A percentile compares a stretch with the other conserved stretches of the same genome.
Evolutionary conservation across 225 moss, liverwort and hornwort species (phyloP).

Genomic region (Takakia lepidozioides): DNA sequence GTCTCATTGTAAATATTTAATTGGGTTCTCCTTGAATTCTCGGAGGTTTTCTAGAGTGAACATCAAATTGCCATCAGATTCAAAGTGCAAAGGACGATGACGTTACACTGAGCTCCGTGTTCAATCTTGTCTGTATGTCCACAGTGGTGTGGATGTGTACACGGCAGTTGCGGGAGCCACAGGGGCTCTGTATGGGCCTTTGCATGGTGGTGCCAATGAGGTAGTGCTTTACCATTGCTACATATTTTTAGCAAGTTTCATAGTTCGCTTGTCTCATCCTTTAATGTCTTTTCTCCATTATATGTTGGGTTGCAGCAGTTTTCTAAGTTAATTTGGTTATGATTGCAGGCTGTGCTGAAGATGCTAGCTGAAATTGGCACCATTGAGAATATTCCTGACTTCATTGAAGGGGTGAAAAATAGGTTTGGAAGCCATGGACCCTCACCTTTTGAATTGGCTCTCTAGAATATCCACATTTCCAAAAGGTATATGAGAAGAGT

Average conservation of each 20-base stretch:
- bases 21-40: too few relatives aligned
- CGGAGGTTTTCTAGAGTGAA: too few relatives aligned
- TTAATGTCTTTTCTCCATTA: background rate
- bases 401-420: slow-evolving; percentile 80
- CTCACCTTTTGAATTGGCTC: too few relatives aligned
- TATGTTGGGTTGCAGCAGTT: too few relatives aligned
- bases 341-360: slow-evolving; percentile 87
- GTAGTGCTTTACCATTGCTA: slow-evolving; percentile 16
- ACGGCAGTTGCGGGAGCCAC: slow-evolving; percentile 92
- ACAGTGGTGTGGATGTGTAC: slow-evolving; percentile 92
- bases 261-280: too few relatives aligned
- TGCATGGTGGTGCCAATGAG: slow-evolving; percentile 98
- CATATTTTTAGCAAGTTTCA: background rate
- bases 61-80: too few relatives aligned
- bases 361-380: slow-evolving; percentile 82
- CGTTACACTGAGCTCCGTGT: too few relatives aligned
- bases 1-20: too few relatives aligned
- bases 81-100: too few relatives aligned
- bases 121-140: too few relatives aligned
- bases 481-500: too few relatives aligned
- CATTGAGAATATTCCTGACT: slow-evolving; percentile 82
- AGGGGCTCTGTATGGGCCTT: slow-evolving; percentile 90
- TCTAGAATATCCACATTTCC: too few relatives aligned
- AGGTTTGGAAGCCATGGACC: slow-evolving; percentile 28
- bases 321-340: slow-evolving; percentile 1